Percentiles rank a stretch among this genome's conserved stretches.
Evolutionary conservation across 2,329 filamentous ascomycete genomes (phyloP).

Genomic region (Teratosphaeria epicoccoides): DNA sequence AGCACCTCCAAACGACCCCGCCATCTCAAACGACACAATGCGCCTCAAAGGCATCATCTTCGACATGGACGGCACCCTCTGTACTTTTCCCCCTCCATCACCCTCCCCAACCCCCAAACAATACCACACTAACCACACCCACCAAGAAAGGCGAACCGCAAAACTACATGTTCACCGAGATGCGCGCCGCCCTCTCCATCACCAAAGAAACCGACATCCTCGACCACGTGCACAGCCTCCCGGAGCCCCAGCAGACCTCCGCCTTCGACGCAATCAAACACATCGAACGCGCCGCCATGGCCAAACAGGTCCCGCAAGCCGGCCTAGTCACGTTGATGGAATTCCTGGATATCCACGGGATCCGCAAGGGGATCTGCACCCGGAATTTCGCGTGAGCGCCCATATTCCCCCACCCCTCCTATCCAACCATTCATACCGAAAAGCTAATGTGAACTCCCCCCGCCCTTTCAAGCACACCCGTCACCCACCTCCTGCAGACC

Average conservation of each 20-base stretch:
- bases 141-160: slow-evolving; percentile 60
- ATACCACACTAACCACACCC: not conserved
- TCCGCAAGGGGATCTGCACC: slow-evolving; percentile 82
- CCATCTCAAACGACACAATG: slow-evolving; percentile 26
- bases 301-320: slow-evolving; percentile 65
- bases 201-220: slow-evolving; percentile 69
- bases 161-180: slow-evolving; percentile 88
- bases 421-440: too few relatives aligned
- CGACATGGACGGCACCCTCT: slow-evolving; percentile 91
- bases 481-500: slow-evolving; percentile 61
- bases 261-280: slow-evolving; percentile 65
- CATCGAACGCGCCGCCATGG: slow-evolving; percentile 77
- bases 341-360: slow-evolving; percentile 57
- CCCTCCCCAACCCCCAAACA: not conserved
- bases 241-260: slow-evolving; percentile 41
- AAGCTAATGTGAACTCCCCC: not conserved
- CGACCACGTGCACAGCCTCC: slow-evolving; percentile 69
- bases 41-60: slow-evolving; percentile 58
- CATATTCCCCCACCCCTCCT: not conserved
- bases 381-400: slow-evolving; percentile 68
- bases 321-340: slow-evolving; percentile 69
- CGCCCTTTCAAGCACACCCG: slow-evolving; percentile 57
- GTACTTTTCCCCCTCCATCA: slow-evolving; percentile 36
- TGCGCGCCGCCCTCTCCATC: slow-evolving; percentile 68
- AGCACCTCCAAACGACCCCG: slow-evolving; percentile 2